Conservation (phyloP, 257 asterid species). For the Capsicum baccatum region DNA sequence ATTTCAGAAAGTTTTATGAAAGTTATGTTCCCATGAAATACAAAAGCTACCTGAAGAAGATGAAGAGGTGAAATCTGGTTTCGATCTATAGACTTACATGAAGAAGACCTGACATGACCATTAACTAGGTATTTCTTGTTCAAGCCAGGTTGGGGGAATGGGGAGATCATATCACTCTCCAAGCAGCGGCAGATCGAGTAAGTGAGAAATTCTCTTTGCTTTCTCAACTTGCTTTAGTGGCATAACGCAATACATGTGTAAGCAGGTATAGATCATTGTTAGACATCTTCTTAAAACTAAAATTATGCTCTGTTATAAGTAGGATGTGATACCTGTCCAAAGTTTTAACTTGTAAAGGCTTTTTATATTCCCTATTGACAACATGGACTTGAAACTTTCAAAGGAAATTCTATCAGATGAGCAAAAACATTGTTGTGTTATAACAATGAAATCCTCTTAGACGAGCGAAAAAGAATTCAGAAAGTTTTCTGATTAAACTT, state of each 20-base stretch:
- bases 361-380: neutral
- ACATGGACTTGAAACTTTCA: neutral
- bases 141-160: slow-evolving; percentile 77
- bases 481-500: neutral
- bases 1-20: slow-evolving; percentile 69
- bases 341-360: neutral
- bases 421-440: neutral
- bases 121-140: slow-evolving; percentile 36
- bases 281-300: slow-evolving; percentile 17
- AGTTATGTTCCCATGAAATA: slow-evolving; percentile 95
- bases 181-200: slow-evolving; percentile 97
- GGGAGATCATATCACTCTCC: slow-evolving; percentile 98
- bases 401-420: neutral
- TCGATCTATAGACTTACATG: slow-evolving; percentile 16
- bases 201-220: slow-evolving; percentile 38
- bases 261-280: slow-evolving; percentile 9
- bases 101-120: slow-evolving; percentile 1
- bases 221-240: neutral
- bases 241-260: neutral
- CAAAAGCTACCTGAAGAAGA: slow-evolving; percentile 74
- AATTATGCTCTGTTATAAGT: neutral
- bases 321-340: neutral
- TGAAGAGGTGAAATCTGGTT: slow-evolving; percentile 64
- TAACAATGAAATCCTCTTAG: slow-evolving; percentile 18
- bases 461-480: neutral